Base-by-base conservation (phyloP, 768 basidiomycete species). In the Tremella fuciformis region DNA sequence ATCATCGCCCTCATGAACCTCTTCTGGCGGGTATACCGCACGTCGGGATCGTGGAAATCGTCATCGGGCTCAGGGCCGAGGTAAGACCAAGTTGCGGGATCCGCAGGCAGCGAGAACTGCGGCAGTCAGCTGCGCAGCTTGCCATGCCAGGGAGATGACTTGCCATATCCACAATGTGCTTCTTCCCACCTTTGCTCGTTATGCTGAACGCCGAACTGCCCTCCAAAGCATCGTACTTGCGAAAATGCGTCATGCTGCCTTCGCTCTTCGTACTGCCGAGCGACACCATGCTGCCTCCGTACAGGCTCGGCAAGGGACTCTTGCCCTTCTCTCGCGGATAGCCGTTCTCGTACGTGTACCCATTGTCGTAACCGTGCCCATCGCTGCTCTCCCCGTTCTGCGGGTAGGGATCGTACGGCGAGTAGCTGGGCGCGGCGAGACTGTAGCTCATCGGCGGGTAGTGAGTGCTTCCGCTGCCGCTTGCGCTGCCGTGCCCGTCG, bases 1-100 rank as follows among this genome's bases (percentile, higher is more conserved):
- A 90, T 87, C 18, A 88, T 64, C 6, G 85, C 84, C 57, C 85
- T 58, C 22, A 64, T 16, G 48, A 65, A 63, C 7, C 56, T 46
- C 37, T 34, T 60, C 74, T 65, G 25, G 39, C 22, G 13, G 24
- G 34, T 29, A n/a, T 39, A 18, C 39, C 51, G 38, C 8, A 67
- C 49, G 52, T 66, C 65, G 1, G 75, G 75, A 53, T 76, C 72
- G 46, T 76, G 75, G 41, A 76, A 71, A 55, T 72, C 71, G 48
- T 76, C 75, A 49, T 76, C 75, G 13, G 63, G 62, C 42, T 76
- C 75, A 25, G 70, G 70, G 19, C 73, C 75, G 3, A 65, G 51
- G 55, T 70, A 63, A 15, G 66, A 69, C 70, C 72, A 74, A 25
- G 62, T 56, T 13, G 67, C 55, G 16, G 69, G 68, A 65, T 76